A percentile compares a stretch with the other conserved stretches of the same genome.
phyloP scores from a whole-genome alignment of 768 basidiomycete genomes.

The Leccinellum luteum region DNA sequence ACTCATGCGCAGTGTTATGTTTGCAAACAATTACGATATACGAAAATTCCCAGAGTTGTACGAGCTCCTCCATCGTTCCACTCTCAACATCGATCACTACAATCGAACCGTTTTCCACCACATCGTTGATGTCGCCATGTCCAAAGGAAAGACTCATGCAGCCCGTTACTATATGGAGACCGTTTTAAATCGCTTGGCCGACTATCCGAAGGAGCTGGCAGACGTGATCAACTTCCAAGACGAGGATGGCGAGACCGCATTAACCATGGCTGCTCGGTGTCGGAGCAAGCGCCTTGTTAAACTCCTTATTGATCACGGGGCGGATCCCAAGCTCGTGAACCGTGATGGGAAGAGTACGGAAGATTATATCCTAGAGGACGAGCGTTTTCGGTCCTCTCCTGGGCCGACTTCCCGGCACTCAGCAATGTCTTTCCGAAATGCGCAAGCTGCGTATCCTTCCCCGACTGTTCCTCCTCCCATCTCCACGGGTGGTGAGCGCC shows the following conservation, averaged over 20 bases:
- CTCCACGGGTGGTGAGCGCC: slow-evolving; percentile 53
- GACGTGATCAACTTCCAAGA: slow-evolving; percentile 99
- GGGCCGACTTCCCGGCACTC: slow-evolving; percentile 65
- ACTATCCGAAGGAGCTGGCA: slow-evolving; percentile 93
- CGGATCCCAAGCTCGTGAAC: slow-evolving; percentile 92
- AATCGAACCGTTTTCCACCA: slow-evolving; percentile 99
- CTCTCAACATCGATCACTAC: slow-evolving; percentile 96
- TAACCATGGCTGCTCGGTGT: slow-evolving; percentile 95
- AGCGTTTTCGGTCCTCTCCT: slow-evolving; percentile 92
- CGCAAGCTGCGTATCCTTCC: slow-evolving; percentile 49
- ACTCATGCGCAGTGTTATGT: slow-evolving; percentile 99
- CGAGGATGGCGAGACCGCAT: slow-evolving; percentile 96
- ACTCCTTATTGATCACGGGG: slow-evolving; percentile 92
- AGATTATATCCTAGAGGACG: slow-evolving; percentile 98
- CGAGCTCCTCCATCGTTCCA: slow-evolving; percentile 95
- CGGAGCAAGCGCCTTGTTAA: slow-evolving; percentile 94
- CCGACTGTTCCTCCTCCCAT: slow-evolving; percentile 42
- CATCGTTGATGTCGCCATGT: slow-evolving; percentile 95
- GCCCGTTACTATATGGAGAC: slow-evolving; percentile 99
- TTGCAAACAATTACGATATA: slow-evolving; percentile 98
- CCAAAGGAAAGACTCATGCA: slow-evolving; percentile 96
- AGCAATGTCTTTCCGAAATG: slow-evolving; percentile 72
- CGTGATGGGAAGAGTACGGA: slow-evolving; percentile 95
- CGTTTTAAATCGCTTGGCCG: slow-evolving; percentile 78
- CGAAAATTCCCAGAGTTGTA: slow-evolving; percentile 98